Base-by-base conservation (phyloP, 2,329 filamentous ascomycete genomes). In the Fusarium musae region DNA sequence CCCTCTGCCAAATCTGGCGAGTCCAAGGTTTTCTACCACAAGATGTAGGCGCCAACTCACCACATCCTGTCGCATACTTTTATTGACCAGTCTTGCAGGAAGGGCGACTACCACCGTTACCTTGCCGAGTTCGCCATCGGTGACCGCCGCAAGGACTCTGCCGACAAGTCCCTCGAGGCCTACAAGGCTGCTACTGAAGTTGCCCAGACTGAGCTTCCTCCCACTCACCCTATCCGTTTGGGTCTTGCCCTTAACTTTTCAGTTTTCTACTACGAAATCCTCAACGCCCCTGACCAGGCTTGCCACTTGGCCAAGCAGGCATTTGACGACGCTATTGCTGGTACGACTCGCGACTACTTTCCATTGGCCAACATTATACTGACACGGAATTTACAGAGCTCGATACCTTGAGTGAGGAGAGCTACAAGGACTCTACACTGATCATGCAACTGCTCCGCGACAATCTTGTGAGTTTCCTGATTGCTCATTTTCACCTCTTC, bases 21-120 rank as follows among this genome's bases (percentile, higher is more conserved):
- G 90, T 97, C 95, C 85, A 98, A 98, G 92, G 96, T 98, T 83
- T 98, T 98, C 87, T 98, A 98, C 89, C 95, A 98, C 93, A 98
- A 98, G 92, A 98, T 98, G 96, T 98, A 74, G 43, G 71, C 59
- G 63, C 59, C 60, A 60, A 96, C 95, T 81, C 89, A 93, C 83
- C 94, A 95, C 81, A 95, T 98, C 84, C 94, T 94, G 40, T 63
- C 39, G 46, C 42, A 56, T 60, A 28, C 95, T 76, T 95, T 98
- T 73, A 49, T 58, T 73, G 57, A 73, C 54, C n/a, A 63, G 19
- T 15, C 43, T 30, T 63, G 81, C 79, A 97, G 94, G 94, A 97
- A 97, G 92, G 95, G 94, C 86, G 94, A 97, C 84, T 97, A 97
- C 87, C 94, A 97, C 90, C 94, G 94, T 81, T 97, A 97, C 85